A percentile compares a stretch with the other conserved stretches of the same genome.
Conservation (phyloP, 805 yeast species). For the Ogataea naganishii region DNA sequence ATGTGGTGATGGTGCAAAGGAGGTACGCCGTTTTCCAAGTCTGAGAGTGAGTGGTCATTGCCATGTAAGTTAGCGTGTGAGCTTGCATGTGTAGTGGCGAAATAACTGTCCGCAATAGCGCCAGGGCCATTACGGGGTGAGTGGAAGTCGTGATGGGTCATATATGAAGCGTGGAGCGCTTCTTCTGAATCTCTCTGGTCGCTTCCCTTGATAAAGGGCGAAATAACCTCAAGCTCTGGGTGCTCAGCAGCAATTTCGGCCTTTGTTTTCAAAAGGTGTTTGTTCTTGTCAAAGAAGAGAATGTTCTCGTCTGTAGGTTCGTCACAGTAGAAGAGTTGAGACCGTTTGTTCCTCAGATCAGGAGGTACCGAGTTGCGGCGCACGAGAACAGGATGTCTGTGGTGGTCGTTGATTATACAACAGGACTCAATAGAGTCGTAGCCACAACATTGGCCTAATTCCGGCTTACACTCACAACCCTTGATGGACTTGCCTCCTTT, state of each 20-base stretch:
- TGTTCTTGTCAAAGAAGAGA: slow-evolving; percentile 18
- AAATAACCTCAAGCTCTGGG: slow-evolving; percentile 22
- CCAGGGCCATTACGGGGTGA: neutral
- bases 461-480: too few relatives aligned
- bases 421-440: slow-evolving; percentile 10
- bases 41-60: slow-evolving; percentile 6
- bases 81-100: neutral
- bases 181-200: slow-evolving; percentile 1
- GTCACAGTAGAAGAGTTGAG: slow-evolving; percentile 22
- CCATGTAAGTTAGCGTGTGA: slow-evolving; percentile 4
- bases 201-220: slow-evolving; percentile 20
- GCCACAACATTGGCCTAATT: slow-evolving; percentile 24
- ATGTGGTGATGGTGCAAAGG: slow-evolving; percentile 69
- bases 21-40: slow-evolving; percentile 7
- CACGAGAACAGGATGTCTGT: neutral
- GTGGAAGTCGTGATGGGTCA: slow-evolving; percentile 1
- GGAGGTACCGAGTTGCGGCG: neutral
- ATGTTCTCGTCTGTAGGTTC: slow-evolving; percentile 25
- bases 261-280: slow-evolving; percentile 15
- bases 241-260: slow-evolving; percentile 16
- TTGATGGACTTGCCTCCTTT: too few relatives aligned
- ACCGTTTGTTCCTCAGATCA: neutral
- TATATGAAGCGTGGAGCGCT: neutral
- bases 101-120: neutral
- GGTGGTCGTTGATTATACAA: slow-evolving; percentile 1